phyloP scores from a whole-genome alignment of 345 rosid genomes.

The Sapria himalayana region DNA sequence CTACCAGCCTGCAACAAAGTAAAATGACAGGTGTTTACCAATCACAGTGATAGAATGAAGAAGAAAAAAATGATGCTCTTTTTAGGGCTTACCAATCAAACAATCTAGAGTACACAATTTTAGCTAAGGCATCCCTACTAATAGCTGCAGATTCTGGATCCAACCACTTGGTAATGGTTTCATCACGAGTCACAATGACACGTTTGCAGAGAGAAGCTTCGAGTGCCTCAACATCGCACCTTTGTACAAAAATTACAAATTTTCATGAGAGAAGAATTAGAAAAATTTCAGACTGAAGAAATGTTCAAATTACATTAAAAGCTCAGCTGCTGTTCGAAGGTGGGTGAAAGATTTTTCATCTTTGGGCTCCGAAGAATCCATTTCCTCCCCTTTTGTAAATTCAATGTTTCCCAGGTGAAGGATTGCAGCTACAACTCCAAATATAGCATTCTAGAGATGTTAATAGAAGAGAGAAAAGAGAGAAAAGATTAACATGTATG shows the following conservation, averaged over 20 bases:
- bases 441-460: constrained; percentile 54
- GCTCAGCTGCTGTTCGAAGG: constrained; percentile 74
- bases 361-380: constrained; percentile 73
- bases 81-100: constrained; percentile 88
- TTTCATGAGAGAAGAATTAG: background rate
- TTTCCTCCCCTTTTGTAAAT: constrained; percentile 75
- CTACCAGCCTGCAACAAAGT: constrained; percentile 54
- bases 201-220: constrained; percentile 99
- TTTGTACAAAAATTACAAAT: constrained; percentile 16
- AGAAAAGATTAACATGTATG: too few species aligned
- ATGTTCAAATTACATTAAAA: constrained; percentile 35
- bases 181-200: constrained; percentile 93
- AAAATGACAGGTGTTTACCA: constrained; percentile 4
- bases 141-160: constrained; percentile 75
- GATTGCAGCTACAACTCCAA: constrained; percentile 79
- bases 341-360: constrained; percentile 85
- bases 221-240: constrained; percentile 76
- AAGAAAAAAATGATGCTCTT: too few species aligned
- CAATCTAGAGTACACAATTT: constrained; percentile 72
- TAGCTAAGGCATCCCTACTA: constrained; percentile 95
- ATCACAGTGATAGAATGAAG: constrained; percentile 3
- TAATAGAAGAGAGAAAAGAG: constrained; percentile 2
- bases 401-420: constrained; percentile 94
- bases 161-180: constrained; percentile 84
- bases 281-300: constrained; percentile 6